Evolutionary conservation across 192 early-diverging fungal species (phyloP).

Genomic region (Chytriomyces sp.): DNA sequence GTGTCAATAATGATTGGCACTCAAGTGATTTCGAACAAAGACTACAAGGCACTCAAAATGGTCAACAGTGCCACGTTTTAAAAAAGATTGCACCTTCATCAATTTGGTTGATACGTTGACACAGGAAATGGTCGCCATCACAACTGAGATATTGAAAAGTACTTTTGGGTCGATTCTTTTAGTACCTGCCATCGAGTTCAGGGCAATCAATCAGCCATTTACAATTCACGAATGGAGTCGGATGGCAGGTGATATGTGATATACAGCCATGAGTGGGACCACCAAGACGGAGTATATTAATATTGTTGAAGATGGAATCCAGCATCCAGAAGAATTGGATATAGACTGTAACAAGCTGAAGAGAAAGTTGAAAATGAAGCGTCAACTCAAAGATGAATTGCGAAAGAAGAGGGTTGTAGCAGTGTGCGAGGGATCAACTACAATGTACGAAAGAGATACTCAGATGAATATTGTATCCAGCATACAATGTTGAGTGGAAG

Average conservation of each 20-base stretch:
- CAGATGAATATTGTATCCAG: constrained; percentile 3
- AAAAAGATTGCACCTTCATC: constrained; percentile 7
- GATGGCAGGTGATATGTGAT: constrained; percentile 1
- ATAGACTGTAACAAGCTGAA: too few species aligned
- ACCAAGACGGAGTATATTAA: constrained; percentile 13
- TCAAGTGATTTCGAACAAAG: constrained; percentile 10
- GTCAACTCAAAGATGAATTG: too few species aligned
- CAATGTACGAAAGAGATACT: constrained; percentile 14
- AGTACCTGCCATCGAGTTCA: background rate
- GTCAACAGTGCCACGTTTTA: constrained; percentile 3
- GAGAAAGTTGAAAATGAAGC: too few species aligned
- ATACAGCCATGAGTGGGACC: constrained; percentile 1
- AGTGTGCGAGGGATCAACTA: constrained; percentile 10
- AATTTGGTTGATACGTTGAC: background rate
- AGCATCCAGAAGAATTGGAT: too few species aligned
- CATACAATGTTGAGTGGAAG: background rate
- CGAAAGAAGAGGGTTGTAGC: background rate
- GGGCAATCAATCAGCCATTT: too few species aligned
- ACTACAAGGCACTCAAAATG: constrained; percentile 2
- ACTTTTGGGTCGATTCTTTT: background rate
- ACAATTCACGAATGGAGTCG: background rate
- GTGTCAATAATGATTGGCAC: constrained; percentile 4
- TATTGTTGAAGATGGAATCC: background rate
- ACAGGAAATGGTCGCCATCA: background rate
- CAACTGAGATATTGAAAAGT: background rate